Conservation (phyloP, 257 asterid genomes). For the Plantago ovata region DNA sequence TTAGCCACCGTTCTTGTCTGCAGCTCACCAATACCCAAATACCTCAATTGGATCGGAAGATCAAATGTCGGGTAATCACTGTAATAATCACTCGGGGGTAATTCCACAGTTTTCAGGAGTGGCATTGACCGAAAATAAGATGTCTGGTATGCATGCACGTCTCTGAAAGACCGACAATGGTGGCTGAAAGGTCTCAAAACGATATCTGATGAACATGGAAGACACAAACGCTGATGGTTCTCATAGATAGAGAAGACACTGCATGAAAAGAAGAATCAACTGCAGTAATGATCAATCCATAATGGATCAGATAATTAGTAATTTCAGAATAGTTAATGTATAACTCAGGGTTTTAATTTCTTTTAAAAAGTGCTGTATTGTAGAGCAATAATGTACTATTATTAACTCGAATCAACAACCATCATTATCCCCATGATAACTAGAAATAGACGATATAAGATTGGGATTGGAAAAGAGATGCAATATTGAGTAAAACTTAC, state of each 20-base stretch:
- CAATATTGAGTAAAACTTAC: background rate
- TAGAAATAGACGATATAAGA: no score
- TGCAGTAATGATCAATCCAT: background rate
- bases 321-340: background rate
- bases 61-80: no score
- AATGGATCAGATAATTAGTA: no score
- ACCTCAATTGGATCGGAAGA: no score
- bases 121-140: background rate
- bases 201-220: background rate
- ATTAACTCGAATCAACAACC: background rate
- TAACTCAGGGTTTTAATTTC: background rate
- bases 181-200: background rate
- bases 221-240: background rate
- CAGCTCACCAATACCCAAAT: no score
- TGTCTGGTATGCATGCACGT: background rate
- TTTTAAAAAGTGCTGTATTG: background rate
- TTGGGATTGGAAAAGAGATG: no score
- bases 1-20: no score
- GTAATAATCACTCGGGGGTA: background rate
- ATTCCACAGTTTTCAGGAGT: background rate
- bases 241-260: background rate
- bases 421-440: no score
- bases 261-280: background rate
- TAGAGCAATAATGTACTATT: background rate
- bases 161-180: constrained; percentile 1